Evolutionary conservation across 2,329 filamentous ascomycete genomes (phyloP).

Genomic region (Cladosporium sphaerospermum): DNA sequence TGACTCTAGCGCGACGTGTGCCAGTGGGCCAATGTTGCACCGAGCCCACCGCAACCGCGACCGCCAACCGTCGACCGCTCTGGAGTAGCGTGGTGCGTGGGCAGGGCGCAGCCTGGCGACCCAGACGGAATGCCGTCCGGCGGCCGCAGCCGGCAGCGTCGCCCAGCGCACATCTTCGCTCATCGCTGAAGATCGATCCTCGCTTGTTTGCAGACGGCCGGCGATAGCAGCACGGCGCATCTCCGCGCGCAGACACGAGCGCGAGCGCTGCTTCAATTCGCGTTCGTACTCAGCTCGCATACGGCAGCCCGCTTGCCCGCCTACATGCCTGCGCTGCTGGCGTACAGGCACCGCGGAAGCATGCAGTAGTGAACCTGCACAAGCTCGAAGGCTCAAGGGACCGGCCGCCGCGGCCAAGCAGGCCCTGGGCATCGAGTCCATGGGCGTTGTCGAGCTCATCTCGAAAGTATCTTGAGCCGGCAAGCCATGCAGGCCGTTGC

Average conservation of each 20-base stretch:
- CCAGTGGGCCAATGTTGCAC: constrained; percentile 11
- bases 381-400: constrained; percentile 15
- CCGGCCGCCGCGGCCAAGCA: constrained; percentile 14
- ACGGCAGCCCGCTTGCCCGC: not conserved
- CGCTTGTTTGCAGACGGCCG: not conserved
- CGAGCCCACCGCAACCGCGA: not conserved
- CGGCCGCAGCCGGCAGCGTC: not conserved
- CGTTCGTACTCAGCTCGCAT: not conserved
- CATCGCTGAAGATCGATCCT: not conserved
- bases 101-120: not conserved
- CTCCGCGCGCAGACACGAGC: too few relatives aligned
- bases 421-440: constrained; percentile 15
- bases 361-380: constrained; percentile 18
- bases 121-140: constrained; percentile 1
- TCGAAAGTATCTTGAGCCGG: not conserved
- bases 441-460: constrained; percentile 2
- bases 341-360: constrained; percentile 3
- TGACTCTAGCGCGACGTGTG: constrained; percentile 9
- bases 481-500: constrained; percentile 15
- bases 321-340: not conserved
- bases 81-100: constrained; percentile 1
- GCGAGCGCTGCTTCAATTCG: too few relatives aligned
- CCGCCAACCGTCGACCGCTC: not conserved
- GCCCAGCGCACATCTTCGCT: not conserved
- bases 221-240: too few relatives aligned